Evolutionary conservation across 768 basidiomycete genomes (phyloP).

Genomic region (Dacryopinax primogenitus): DNA sequence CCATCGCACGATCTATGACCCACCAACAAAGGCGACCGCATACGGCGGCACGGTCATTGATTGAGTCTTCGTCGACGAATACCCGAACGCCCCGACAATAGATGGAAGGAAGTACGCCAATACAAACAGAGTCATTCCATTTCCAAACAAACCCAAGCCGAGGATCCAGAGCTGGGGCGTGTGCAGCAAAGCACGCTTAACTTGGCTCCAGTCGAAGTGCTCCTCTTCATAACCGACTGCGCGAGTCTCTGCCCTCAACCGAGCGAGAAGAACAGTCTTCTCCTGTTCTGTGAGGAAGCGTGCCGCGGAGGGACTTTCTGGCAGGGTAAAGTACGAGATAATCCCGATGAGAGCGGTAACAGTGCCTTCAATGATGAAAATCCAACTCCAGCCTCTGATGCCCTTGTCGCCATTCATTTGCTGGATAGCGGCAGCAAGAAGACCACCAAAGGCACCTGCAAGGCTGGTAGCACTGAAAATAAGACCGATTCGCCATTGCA

Average conservation of each 20-base stretch:
- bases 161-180: background rate
- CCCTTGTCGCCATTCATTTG: conserved; percentile 22
- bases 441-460: conserved; percentile 29
- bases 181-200: background rate
- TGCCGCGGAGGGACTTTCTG: conserved; percentile 34
- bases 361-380: conserved; percentile 36
- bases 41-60: conserved; percentile 33
- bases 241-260: conserved; percentile 13
- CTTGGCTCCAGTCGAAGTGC: background rate
- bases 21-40: conserved; percentile 38
- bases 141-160: background rate
- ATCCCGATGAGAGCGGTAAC: conserved; percentile 51
- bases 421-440: conserved; percentile 27
- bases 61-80: conserved; percentile 13
- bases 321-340: conserved; percentile 38
- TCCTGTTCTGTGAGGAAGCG: conserved; percentile 40
- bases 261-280: conserved; percentile 16
- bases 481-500: conserved; percentile 22
- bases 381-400: conserved; percentile 28
- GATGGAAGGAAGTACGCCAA: conserved; percentile 12
- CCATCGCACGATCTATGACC: conserved; percentile 17
- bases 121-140: background rate
- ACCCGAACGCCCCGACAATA: conserved; percentile 14
- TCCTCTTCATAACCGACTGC: background rate
- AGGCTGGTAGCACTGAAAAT: conserved; percentile 24